phyloP scores from a whole-genome alignment of 2,329 filamentous ascomycete genomes.

The Neoscytalidium dimidiatum region DNA sequence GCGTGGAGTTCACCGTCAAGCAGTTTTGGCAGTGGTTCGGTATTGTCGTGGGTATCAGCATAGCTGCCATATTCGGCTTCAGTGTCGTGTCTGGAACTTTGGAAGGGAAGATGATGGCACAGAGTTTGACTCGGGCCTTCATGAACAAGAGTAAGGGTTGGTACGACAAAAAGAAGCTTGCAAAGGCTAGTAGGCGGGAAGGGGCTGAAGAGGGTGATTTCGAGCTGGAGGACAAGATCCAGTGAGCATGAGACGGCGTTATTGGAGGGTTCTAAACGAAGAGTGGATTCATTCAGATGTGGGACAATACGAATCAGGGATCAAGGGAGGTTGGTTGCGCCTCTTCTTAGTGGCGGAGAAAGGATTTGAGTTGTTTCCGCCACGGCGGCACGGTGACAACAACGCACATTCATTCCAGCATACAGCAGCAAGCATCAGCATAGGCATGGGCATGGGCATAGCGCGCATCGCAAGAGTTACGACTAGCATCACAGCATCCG shows the following conservation, averaged over 20 bases:
- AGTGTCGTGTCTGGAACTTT: conserved; percentile 59
- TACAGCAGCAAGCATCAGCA: background rate
- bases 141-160: conserved; percentile 16
- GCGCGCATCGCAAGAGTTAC: background rate
- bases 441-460: background rate
- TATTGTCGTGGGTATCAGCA: conserved; percentile 61
- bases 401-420: background rate
- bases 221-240: background rate
- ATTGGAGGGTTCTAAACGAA: background rate
- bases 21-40: conserved; percentile 71
- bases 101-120: conserved; percentile 56
- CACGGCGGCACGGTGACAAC: too few species aligned
- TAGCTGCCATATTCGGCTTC: conserved; percentile 60
- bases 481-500: background rate
- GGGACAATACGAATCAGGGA: too few species aligned
- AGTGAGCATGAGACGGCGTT: background rate
- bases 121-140: conserved; percentile 40
- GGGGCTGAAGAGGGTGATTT: background rate
- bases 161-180: background rate
- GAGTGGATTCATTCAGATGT: too few species aligned
- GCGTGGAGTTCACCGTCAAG: conserved; percentile 60
- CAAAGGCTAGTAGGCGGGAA: background rate
- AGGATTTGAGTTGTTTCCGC: too few species aligned
- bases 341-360: too few species aligned
- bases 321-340: too few species aligned